Conservation (phyloP, 1,284 basidiomycete species). For the Heterobasidion parviporum region DNA sequence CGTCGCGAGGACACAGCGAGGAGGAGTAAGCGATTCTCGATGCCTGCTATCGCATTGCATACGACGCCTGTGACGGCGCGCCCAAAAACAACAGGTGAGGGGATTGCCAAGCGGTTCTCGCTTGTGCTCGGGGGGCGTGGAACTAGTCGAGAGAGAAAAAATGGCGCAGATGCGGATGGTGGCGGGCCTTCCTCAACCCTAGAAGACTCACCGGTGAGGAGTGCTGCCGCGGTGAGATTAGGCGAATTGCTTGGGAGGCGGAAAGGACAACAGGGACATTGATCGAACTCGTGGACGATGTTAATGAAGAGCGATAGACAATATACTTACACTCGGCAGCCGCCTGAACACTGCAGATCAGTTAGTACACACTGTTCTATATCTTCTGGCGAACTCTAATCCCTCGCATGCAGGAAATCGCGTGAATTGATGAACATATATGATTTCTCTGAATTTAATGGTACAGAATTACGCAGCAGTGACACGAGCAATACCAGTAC, state of each 20-base stretch:
- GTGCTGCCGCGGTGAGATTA: constrained; percentile 26
- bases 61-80: constrained; percentile 62
- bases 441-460: not conserved
- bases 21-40: constrained; percentile 59
- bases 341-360: no score
- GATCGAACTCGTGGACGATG: not conserved
- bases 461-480: not conserved
- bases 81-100: constrained; percentile 29
- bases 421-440: not conserved
- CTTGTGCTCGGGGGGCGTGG: constrained; percentile 40
- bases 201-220: constrained; percentile 12
- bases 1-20: constrained; percentile 51
- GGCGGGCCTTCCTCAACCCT: constrained; percentile 3
- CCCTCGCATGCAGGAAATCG: no score
- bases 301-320: no score
- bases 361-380: no score
- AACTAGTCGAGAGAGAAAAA: constrained; percentile 1
- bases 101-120: constrained; percentile 43
- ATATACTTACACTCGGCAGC: no score
- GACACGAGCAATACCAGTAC: not conserved
- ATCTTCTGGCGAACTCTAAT: no score
- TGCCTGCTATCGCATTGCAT: constrained; percentile 66
- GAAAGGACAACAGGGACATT: not conserved
- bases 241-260: constrained; percentile 27
- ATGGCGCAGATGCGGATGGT: constrained; percentile 5